Evolutionary conservation across 202 grass and related monocot species (phyloP), one percentile per base, ranked within the genome.

Genomic region (Panicum hallii): DNA sequence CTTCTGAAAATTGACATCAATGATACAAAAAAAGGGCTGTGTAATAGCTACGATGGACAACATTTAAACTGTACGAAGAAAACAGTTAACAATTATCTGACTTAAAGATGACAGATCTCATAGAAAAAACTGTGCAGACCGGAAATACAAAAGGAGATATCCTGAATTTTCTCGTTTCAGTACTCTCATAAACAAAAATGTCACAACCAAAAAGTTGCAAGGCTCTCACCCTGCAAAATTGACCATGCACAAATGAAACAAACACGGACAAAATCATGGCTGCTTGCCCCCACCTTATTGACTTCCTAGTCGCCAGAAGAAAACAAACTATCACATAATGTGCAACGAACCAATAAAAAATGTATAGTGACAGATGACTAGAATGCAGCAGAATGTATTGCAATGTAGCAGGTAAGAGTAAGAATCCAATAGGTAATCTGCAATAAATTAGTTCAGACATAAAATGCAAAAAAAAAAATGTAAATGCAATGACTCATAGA

Each of bases 261-360:
- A 26, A 26, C 26, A 26, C 26, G 26, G 26, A 26, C 26, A 26
- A 26, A 26, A 26, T 26, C 26, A 26, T 26, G 26, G 26, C 26
- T 26, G 26, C 26, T 26, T 26, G 26, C 26, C 26, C 26, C 26
- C 26, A 26, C 26, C 26, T 26, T 26, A 26, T 26, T 26, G 26
- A 26, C 26, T 26, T 26, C 26, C 26, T 26, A 26, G 26, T 26
- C 26, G 26, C 26, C 26, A 26, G 26, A 26, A 26, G 26, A 26
- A 26, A 26, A 26, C 26, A 26, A 26, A 26, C 26, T 26, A 26
- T 26, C 26, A 53, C 38, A 52, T 20, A 30, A 9, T 54, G 45
- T 61, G 54, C 46, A 68, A 57, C 26, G 26, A 86, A 28, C 9
- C 23, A 81, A 75, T 10, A 75, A 66, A n/a, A 9, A 84, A 68